Base-by-base conservation (phyloP, 352 stramenopile genomes). In the Phytophthora crassamura region DNA sequence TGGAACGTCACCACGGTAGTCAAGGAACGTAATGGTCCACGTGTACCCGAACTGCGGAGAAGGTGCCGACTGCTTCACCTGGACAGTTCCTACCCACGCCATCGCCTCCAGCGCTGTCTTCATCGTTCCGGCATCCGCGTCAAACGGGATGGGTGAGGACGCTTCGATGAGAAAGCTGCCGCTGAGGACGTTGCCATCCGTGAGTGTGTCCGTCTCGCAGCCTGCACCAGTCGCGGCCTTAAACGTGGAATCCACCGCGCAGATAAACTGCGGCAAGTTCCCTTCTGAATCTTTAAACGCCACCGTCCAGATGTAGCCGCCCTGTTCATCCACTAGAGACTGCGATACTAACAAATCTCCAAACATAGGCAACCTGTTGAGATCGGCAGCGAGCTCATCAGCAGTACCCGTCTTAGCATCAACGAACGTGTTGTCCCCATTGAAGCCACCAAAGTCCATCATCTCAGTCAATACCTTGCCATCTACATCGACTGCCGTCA, bases 1-100 rank as follows among this genome's bases (percentile, higher is more conserved):
- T 2, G 87, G 87, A 1, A 90, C 78, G 38, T 92, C 82, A 7
- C 87, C 87, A 45, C 79, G 66, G 41, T 89, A 92, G 12, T 90
- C 82, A 18, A 91, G 30, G 48, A 93, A 94, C 6, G 84, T 90
- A 36, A 94, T 77, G 0, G 72, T 91, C 86, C 86, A 94, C 9
- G 74, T 82, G 49, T 89, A 94, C 4, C 86, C 84, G 28, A 77
- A 68, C 43, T 94, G 87, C 5, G 82, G 58, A 0, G 77, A 80
- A 5, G 84, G 75, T 3, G 46, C 64, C 0, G 74, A 81, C 20
- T 74, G 80, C 7, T 72, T 67, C 2, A 94, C 82, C 49, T 91
- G 78, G 0, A 94, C 87, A 5, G 68, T 72, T 1, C 79, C 73
- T 16, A 93, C 71, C 78, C 78, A 90, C 1, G 70, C 50, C 75